A percentile compares a stretch with the other conserved stretches of the same genome.
Evolutionary conservation across 768 basidiomycete genomes (phyloP).

Genomic region (Tulasnella sp.): DNA sequence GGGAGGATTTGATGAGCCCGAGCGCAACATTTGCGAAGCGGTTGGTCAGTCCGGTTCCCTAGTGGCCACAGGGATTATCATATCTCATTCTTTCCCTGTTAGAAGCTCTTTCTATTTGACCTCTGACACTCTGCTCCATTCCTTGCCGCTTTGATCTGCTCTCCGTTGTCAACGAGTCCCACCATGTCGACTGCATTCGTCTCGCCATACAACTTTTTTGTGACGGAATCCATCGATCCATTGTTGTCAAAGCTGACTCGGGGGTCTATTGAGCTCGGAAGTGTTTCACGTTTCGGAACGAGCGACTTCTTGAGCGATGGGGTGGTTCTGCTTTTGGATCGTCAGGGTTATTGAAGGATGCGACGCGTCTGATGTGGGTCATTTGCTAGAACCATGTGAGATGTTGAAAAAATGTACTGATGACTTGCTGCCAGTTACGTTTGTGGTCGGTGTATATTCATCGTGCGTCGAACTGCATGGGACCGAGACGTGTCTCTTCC

Average conservation of each 20-base stretch:
- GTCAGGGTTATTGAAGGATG: slow-evolving; percentile 80
- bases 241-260: slow-evolving; percentile 43
- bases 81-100: background rate
- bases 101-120: slow-evolving; percentile 50
- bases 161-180: slow-evolving; percentile 88
- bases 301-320: slow-evolving; percentile 97
- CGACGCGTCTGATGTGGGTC: slow-evolving; percentile 48
- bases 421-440: slow-evolving; percentile 93
- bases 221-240: slow-evolving; percentile 55
- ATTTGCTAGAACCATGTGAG: slow-evolving; percentile 83
- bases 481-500: background rate
- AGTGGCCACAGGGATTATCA: background rate
- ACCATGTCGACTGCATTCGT: slow-evolving; percentile 92
- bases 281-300: slow-evolving; percentile 93
- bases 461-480: slow-evolving; percentile 14
- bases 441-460: slow-evolving; percentile 65
- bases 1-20: slow-evolving; percentile 77
- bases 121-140: slow-evolving; percentile 72
- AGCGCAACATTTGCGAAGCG: slow-evolving; percentile 50
- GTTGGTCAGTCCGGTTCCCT: slow-evolving; percentile 43
- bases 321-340: slow-evolving; percentile 82
- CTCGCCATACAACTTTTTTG: slow-evolving; percentile 78
- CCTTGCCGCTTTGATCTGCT: slow-evolving; percentile 84
- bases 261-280: slow-evolving; percentile 72
- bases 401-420: slow-evolving; percentile 96